A percentile compares a stretch with the other conserved stretches of the same genome.
phyloP scores from a whole-genome alignment of 2,329 filamentous ascomycete genomes.

The Trichoderma aggressivum region DNA sequence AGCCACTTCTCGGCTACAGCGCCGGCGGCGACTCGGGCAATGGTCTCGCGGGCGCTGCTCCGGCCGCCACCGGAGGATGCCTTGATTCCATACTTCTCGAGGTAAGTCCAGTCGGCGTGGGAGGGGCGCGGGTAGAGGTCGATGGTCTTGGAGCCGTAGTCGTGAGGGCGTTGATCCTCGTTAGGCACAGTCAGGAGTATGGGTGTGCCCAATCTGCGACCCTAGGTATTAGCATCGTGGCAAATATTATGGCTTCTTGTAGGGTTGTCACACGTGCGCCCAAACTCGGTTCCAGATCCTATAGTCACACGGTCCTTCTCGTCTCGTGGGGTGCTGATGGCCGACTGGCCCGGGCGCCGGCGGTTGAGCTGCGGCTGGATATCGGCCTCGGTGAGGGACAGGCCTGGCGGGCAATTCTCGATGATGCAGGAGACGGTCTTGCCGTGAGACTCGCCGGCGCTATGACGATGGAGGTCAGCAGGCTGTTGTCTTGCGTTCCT shows the following conservation, averaged over 20 bases:
- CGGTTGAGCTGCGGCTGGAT: not conserved
- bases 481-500: not conserved
- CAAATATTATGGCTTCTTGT: conserved; percentile 23
- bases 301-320: not conserved
- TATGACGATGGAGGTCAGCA: conserved; percentile 23
- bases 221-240: conserved; percentile 23
- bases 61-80: conserved; percentile 86
- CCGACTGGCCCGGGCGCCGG: conserved; percentile 36
- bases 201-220: conserved; percentile 66
- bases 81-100: conserved; percentile 95
- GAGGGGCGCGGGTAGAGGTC: conserved; percentile 85
- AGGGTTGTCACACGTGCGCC: conserved; percentile 56
- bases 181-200: conserved; percentile 86
- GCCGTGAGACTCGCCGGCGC: conserved; percentile 71
- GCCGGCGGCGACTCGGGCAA: conserved; percentile 86
- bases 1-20: conserved; percentile 94
- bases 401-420: conserved; percentile 84
- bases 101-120: conserved; percentile 95
- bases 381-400: conserved; percentile 36
- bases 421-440: conserved; percentile 92
- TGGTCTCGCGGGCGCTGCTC: conserved; percentile 91
- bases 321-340: not conserved
- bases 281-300: conserved; percentile 65
- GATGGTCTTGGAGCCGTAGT: conserved; percentile 89
- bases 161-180: conserved; percentile 86